Percentiles rank a stretch among this genome's conserved stretches.
Evolutionary conservation across 257 asterid genomes (phyloP).

Genomic region (Ballota nigra): DNA sequence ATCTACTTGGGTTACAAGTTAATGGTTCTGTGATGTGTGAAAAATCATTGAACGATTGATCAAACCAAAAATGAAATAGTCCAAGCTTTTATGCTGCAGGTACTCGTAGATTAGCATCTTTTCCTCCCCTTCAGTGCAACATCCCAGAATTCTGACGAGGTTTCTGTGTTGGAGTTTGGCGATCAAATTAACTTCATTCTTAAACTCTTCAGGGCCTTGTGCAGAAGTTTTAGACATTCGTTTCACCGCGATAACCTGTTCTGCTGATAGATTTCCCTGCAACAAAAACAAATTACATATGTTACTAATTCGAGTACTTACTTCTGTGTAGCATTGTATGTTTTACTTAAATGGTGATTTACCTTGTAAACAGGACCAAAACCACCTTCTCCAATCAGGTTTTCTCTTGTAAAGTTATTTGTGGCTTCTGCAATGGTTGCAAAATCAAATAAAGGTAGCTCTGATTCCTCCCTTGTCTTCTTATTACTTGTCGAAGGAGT

Average conservation of each 20-base stretch:
- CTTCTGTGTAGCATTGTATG: too few relatives aligned
- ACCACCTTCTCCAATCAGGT: conserved; percentile 46
- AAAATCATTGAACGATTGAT: neutral
- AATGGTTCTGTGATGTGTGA: neutral
- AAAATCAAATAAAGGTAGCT: conserved; percentile 35
- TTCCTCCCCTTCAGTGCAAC: conserved; percentile 11
- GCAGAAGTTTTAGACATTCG: neutral
- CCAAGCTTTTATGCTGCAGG: conserved; percentile 24
- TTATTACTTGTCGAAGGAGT: too few relatives aligned
- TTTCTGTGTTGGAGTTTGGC: conserved; percentile 17
- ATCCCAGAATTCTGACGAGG: conserved; percentile 1
- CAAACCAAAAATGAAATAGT: conserved; percentile 22
- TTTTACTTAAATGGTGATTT: too few relatives aligned
- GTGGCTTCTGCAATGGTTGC: conserved; percentile 12
- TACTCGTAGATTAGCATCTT: neutral
- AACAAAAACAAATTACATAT: too few relatives aligned
- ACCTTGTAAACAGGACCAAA: conserved; percentile 44
- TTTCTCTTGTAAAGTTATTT: neutral
- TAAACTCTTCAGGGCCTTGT: conserved; percentile 16
- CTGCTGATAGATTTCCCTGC: conserved; percentile 7
- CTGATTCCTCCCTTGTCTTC: conserved; percentile 19
- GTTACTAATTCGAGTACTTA: neutral
- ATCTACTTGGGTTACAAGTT: neutral
- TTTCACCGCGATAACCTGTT: neutral
- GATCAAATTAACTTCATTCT: neutral